Percentiles rank a stretch among this genome's conserved stretches.
Evolutionary conservation across 2,329 filamentous ascomycete genomes (phyloP).

Genomic region (Aspergillus clavatus): DNA sequence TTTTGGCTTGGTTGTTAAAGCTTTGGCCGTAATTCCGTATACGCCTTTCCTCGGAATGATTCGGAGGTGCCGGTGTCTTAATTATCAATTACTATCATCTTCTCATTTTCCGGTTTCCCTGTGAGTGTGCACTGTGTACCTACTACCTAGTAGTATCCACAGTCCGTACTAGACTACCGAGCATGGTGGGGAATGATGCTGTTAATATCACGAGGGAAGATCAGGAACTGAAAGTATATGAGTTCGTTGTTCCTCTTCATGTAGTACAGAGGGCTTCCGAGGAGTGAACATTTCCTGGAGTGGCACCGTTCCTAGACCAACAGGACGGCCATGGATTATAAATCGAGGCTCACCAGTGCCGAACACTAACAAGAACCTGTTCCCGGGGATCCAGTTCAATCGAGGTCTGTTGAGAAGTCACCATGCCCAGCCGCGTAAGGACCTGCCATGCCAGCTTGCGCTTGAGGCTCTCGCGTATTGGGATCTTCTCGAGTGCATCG

Average conservation of each 20-base stretch:
- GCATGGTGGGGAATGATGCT: neutral
- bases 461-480: constrained; percentile 79
- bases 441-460: constrained; percentile 59
- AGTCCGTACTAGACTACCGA: neutral
- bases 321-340: no score
- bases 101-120: no score
- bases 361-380: constrained; percentile 54
- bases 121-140: no score
- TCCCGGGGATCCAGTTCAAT: constrained; percentile 31
- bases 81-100: no score
- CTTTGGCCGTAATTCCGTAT: no score
- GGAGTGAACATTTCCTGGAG: no score
- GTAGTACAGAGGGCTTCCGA: no score
- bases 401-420: constrained; percentile 44
- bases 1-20: no score
- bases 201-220: neutral
- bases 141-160: no score
- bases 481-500: constrained; percentile 78
- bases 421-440: constrained; percentile 61
- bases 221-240: neutral
- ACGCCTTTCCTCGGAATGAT: constrained; percentile 21
- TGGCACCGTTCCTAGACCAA: no score
- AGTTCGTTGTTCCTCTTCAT: no score
- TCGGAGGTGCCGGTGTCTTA: no score
- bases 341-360: constrained; percentile 57